phyloP scores from a whole-genome alignment of 768 basidiomycete genomes.

The Pulveroboletus sp. region DNA sequence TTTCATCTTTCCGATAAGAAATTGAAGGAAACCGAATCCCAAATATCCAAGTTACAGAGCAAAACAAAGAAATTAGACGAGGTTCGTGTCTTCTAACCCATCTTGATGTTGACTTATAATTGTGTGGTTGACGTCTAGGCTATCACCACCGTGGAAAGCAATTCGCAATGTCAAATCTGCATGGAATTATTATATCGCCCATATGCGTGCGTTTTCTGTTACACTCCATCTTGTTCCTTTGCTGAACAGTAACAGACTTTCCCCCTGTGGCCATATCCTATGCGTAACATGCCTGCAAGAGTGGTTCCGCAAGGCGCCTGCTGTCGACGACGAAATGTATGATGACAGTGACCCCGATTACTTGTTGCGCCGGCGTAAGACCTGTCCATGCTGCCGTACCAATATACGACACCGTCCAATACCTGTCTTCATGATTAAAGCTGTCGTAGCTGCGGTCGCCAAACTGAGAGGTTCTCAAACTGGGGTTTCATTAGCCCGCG shows the following conservation, averaged over 20 bases:
- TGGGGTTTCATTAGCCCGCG: constrained; percentile 18
- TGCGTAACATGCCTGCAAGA: constrained; percentile 68
- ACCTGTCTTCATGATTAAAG: constrained; percentile 66
- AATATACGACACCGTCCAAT: constrained; percentile 54
- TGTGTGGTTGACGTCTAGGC: constrained; percentile 35
- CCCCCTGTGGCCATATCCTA: constrained; percentile 78
- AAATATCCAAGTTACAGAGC: constrained; percentile 41
- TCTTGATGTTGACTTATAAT: not conserved
- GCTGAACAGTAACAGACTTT: constrained; percentile 41
- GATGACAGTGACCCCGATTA: constrained; percentile 40
- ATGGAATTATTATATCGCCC: constrained; percentile 66
- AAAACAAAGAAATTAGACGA: constrained; percentile 55
- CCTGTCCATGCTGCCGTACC: constrained; percentile 70
- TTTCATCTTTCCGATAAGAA: constrained; percentile 29
- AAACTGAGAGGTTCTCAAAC: constrained; percentile 37
- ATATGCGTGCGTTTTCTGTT: constrained; percentile 50
- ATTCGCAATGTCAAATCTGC: constrained; percentile 72
- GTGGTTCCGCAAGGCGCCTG: constrained; percentile 72
- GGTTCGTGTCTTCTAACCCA: constrained; percentile 32
- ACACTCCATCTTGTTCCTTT: not conserved
- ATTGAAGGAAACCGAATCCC: constrained; percentile 43
- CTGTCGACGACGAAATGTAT: constrained; percentile 41
- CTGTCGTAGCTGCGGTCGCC: constrained; percentile 46
- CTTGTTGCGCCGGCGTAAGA: constrained; percentile 57
- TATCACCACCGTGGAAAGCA: constrained; percentile 51